Base-by-base conservation (phyloP, 139 green algal genomes). In the Coelastrella sp. region DNA sequence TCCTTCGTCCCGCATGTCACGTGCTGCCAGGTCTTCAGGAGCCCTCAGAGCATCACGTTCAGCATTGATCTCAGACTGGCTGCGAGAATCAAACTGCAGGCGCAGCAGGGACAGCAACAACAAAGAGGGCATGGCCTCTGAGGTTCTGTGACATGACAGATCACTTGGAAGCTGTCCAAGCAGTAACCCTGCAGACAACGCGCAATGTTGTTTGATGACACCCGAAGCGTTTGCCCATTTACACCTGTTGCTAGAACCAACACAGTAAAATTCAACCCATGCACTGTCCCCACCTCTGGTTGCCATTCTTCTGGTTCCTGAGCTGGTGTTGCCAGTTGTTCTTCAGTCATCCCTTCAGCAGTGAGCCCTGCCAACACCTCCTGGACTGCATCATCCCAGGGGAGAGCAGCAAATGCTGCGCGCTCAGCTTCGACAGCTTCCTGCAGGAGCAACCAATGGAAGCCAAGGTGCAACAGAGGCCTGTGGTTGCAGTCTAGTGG, bases 21-120 rank as follows among this genome's bases (percentile, higher is more conserved):
- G 84, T 9, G 66, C 68, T 14, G 84, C 84, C 6, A 88, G 4
- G 68, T 88, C 84, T 49, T 88, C 84, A 8, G 61, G 58, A 24
- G 84, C 12, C 11, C 84, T 35, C 27, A 59, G 7, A 14, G 86
- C 86, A 20, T 78, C 74, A 72, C 86, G 86, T 59, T 84, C 75
- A 27, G 86, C 74, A 17, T 73, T 17, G 9, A 90, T 90, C n/a
- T 84, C 86, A 10, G 66, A 59, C 60, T 59, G 75, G 6, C 59
- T 84, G 60, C 86, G 86, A 0, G n/a, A 4, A 49, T 90, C 86
- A 85, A 90, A 90, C 86, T 90, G 86, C 84, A 68, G 19, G 8
- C 35, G 35, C 35, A 49, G 35, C 15, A 24, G 68, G 68, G 7
- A 76, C 68, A 70, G 63, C 12, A 70, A 70, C n/a, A 0, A 76